phyloP scores from a whole-genome alignment of 2,329 filamentous ascomycete species.

The Botrytis medusae region DNA sequence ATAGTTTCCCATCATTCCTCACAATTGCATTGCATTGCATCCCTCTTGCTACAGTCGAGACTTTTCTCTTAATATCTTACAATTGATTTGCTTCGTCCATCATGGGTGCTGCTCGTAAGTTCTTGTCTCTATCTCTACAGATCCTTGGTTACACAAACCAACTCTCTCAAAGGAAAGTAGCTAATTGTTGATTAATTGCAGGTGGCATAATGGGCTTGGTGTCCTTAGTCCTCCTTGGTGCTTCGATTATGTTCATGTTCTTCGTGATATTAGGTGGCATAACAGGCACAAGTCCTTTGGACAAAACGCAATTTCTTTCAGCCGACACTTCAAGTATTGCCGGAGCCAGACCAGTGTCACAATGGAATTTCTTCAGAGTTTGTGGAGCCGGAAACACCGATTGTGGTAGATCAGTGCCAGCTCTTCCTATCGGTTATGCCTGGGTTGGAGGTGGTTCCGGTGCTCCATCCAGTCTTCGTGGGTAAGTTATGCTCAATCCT shows the following conservation, averaged over 20 bases:
- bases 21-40: constrained; percentile 1
- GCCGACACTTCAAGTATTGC: constrained; percentile 73
- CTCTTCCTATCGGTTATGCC: constrained; percentile 71
- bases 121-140: neutral
- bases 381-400: constrained; percentile 65
- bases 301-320: constrained; percentile 81
- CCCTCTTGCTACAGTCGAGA: neutral
- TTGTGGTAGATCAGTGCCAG: constrained; percentile 63
- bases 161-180: neutral
- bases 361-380: constrained; percentile 91
- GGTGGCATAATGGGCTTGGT: constrained; percentile 55
- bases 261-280: constrained; percentile 64
- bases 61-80: neutral
- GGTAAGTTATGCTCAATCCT: constrained; percentile 41
- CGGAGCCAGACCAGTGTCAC: constrained; percentile 62
- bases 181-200: constrained; percentile 36
- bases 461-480: constrained; percentile 54
- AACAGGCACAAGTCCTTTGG: constrained; percentile 56
- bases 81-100: neutral
- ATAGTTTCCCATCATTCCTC: constrained; percentile 10
- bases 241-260: constrained; percentile 62
- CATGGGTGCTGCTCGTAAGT: constrained; percentile 10
- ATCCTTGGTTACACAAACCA: neutral
- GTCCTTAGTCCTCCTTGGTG: constrained; percentile 62
- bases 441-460: constrained; percentile 57